Conservation (phyloP, 2,329 filamentous ascomycete species). For the Pseudogymnoascus sp. region DNA sequence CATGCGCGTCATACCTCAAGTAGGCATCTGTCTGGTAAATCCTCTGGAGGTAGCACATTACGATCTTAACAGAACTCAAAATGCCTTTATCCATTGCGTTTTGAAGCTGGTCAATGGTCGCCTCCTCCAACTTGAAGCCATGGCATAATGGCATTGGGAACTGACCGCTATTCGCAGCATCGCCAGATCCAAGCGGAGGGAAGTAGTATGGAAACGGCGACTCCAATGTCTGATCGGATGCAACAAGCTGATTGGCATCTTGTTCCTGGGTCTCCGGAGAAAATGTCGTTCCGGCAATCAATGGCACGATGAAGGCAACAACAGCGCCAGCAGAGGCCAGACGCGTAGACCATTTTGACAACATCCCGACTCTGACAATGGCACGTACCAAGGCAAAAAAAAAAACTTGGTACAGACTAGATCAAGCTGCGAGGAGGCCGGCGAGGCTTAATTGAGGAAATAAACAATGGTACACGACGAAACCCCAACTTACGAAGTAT, state of each 20-base stretch:
- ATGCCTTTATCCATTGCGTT: constrained; percentile 49
- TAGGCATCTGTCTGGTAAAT: constrained; percentile 54
- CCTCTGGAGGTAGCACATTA: constrained; percentile 51
- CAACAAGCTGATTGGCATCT: too few relatives aligned
- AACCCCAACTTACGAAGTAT: background rate
- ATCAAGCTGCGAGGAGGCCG: background rate
- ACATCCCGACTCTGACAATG: too few relatives aligned
- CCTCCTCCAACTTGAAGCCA: constrained; percentile 52
- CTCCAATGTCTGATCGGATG: background rate
- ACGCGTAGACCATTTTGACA: too few relatives aligned
- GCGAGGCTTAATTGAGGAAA: background rate
- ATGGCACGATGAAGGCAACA: too few relatives aligned
- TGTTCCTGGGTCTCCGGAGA: too few relatives aligned
- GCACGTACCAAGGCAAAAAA: too few relatives aligned
- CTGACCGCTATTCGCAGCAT: background rate
- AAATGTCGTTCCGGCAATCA: too few relatives aligned
- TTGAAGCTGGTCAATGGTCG: constrained; percentile 51
- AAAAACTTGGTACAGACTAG: background rate
- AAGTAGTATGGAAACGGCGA: constrained; percentile 28
- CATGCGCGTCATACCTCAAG: constrained; percentile 41
- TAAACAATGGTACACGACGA: background rate
- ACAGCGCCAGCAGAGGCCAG: too few relatives aligned
- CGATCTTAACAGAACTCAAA: constrained; percentile 56
- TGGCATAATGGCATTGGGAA: constrained; percentile 56
- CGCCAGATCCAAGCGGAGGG: constrained; percentile 25